Percentiles rank a stretch among this genome's conserved stretches.
Conservation (phyloP, 179 eudicot species). For the Actinidia arguta region DNA sequence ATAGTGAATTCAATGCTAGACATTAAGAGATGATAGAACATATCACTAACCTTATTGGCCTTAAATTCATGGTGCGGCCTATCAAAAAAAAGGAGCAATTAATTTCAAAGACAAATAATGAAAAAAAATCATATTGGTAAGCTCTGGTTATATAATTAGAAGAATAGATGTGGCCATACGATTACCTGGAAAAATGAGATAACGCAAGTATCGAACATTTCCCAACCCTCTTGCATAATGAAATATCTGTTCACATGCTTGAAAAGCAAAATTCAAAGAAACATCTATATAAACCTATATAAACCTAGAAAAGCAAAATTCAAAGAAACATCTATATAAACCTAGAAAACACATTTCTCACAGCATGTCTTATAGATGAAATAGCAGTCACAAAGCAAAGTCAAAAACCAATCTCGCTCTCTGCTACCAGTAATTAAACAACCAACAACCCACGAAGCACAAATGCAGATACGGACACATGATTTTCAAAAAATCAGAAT, state of each 20-base stretch:
- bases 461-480: too few species aligned
- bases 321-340: not conserved
- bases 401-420: slow-evolving; percentile 3
- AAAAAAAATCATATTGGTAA: not conserved
- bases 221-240: slow-evolving; percentile 24
- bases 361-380: not conserved
- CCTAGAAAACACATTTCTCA: not conserved
- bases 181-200: slow-evolving; percentile 35
- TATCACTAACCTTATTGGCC: slow-evolving; percentile 43
- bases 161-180: not conserved
- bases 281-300: not conserved
- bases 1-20: not conserved
- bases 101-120: not conserved
- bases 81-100: slow-evolving; percentile 9
- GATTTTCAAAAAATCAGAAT: too few species aligned
- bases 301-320: not conserved
- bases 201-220: slow-evolving; percentile 30
- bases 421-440: not conserved
- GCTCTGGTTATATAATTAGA: not conserved
- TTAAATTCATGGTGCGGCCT: slow-evolving; percentile 29
- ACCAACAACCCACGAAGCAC: too few species aligned
- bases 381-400: slow-evolving; percentile 6
- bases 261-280: slow-evolving; percentile 2
- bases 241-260: slow-evolving; percentile 29
- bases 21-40: not conserved